phyloP scores from a whole-genome alignment of 1,284 basidiomycete genomes.

The Cryptococcus neoformans region DNA sequence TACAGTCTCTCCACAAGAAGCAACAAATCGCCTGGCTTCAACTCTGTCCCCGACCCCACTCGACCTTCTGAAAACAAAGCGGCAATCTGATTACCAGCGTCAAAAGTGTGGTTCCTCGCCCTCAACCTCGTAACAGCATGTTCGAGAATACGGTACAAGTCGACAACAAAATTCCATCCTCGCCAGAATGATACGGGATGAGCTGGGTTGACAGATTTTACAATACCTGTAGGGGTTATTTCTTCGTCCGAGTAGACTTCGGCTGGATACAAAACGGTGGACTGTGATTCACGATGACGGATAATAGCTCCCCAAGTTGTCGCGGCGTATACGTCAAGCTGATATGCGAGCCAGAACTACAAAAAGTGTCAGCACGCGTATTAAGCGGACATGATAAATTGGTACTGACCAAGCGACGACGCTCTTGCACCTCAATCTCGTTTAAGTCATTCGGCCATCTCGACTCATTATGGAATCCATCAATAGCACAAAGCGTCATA shows the following conservation, averaged over 20 bases:
- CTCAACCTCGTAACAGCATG: conserved; percentile 37
- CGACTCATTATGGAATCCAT: conserved; percentile 40
- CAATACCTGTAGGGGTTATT: conserved; percentile 18
- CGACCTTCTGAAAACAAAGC: conserved; percentile 17
- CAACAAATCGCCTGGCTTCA: conserved; percentile 28
- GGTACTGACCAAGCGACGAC: conserved; percentile 37
- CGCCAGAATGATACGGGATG: conserved; percentile 27
- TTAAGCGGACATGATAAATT: background rate
- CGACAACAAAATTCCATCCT: conserved; percentile 46
- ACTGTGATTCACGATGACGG: conserved; percentile 41
- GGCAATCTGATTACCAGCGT: conserved; percentile 16
- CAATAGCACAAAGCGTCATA: conserved; percentile 33
- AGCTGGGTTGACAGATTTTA: background rate
- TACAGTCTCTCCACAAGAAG: conserved; percentile 33
- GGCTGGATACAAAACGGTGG: conserved; percentile 42
- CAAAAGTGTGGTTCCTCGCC: conserved; percentile 11
- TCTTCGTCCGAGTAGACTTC: conserved; percentile 35
- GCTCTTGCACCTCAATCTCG: conserved; percentile 39
- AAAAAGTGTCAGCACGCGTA: background rate
- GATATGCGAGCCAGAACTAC: conserved; percentile 47
- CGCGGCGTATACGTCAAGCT: conserved; percentile 40
- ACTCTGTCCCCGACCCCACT: conserved; percentile 9
- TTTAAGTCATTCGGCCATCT: conserved; percentile 37
- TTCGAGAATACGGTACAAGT: conserved; percentile 46
- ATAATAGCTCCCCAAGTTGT: conserved; percentile 41